phyloP scores from a whole-genome alignment of 164 flowering plant species.

The Brasenia schreberi region DNA sequence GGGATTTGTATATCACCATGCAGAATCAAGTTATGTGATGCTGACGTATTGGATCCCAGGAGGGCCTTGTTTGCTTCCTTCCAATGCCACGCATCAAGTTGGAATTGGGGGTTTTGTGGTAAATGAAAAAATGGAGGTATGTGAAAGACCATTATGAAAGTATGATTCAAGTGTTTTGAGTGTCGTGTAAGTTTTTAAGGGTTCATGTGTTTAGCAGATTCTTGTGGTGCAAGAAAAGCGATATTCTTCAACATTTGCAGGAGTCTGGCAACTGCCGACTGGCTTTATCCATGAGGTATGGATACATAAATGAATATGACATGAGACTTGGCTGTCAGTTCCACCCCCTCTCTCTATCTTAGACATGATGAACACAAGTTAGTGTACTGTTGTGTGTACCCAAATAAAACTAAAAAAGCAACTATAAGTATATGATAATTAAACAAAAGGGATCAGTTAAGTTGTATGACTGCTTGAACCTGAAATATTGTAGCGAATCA shows the following conservation, averaged over 20 bases:
- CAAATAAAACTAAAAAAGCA: too few relatives aligned
- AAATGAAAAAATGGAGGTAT: slow-evolving; percentile 70
- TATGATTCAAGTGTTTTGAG: background rate
- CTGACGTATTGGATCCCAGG: slow-evolving; percentile 86
- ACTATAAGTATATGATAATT: too few relatives aligned
- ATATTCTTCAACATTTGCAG: slow-evolving; percentile 30
- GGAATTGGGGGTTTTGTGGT: slow-evolving; percentile 92
- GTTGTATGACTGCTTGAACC: too few relatives aligned
- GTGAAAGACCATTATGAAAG: background rate
- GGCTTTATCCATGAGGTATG: slow-evolving; percentile 73
- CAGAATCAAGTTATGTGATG: slow-evolving; percentile 73
- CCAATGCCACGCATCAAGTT: slow-evolving; percentile 80
- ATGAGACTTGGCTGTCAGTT: background rate
- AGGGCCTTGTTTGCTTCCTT: slow-evolving; percentile 76
- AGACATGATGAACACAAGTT: background rate
- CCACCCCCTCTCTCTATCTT: background rate
- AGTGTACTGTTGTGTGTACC: background rate
- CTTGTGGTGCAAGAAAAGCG: slow-evolving; percentile 90
- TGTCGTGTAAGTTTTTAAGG: background rate
- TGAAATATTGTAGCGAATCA: too few relatives aligned
- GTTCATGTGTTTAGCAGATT: slow-evolving; percentile 27
- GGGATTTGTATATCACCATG: slow-evolving; percentile 88
- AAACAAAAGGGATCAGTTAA: too few relatives aligned
- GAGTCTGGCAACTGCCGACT: slow-evolving; percentile 83
- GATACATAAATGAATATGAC: background rate